phyloP scores from a whole-genome alignment of 2,329 filamentous ascomycete genomes.

The Claviceps humidiphila region DNA sequence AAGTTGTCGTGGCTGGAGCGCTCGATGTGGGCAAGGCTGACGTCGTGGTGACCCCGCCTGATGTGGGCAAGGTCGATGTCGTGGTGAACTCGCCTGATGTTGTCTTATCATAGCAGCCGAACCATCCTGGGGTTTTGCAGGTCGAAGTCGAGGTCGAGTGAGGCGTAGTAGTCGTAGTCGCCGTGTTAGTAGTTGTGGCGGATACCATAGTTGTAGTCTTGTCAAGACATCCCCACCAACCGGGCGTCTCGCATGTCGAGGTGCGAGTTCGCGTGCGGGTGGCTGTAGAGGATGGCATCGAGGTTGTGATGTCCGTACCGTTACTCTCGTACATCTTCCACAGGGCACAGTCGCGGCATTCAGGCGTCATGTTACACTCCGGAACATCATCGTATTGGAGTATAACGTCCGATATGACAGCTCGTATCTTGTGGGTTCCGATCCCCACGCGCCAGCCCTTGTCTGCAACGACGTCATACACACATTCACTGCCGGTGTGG shows the following conservation, averaged over 20 bases:
- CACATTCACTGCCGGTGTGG: constrained; percentile 75
- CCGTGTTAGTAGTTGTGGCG: constrained; percentile 23
- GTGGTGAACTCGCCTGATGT: constrained; percentile 17
- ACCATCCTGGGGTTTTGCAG: constrained; percentile 50
- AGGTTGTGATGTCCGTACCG: constrained; percentile 62
- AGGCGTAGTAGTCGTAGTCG: constrained; percentile 29
- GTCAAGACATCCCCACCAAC: constrained; percentile 78
- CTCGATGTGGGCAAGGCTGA: constrained; percentile 15
- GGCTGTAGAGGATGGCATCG: constrained; percentile 38
- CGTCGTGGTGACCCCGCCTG: constrained; percentile 5
- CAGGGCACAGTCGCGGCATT: constrained; percentile 78
- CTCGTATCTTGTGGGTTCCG: constrained; percentile 79
- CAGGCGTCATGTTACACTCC: constrained; percentile 58
- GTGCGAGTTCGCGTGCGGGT: constrained; percentile 65
- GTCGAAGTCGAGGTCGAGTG: constrained; percentile 31
- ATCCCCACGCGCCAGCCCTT: constrained; percentile 87
- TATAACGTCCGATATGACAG: constrained; percentile 79
- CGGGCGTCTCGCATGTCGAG: constrained; percentile 77
- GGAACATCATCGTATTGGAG: constrained; percentile 72
- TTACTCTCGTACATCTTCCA: constrained; percentile 97
- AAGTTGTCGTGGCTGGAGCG: constrained; percentile 23
- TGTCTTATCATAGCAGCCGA: constrained; percentile 45
- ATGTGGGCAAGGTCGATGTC: constrained; percentile 16
- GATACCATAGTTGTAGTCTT: constrained; percentile 39
- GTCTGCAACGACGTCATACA: constrained; percentile 85